Conservation (phyloP, 805 yeast species). For the Candida glaebosa region DNA sequence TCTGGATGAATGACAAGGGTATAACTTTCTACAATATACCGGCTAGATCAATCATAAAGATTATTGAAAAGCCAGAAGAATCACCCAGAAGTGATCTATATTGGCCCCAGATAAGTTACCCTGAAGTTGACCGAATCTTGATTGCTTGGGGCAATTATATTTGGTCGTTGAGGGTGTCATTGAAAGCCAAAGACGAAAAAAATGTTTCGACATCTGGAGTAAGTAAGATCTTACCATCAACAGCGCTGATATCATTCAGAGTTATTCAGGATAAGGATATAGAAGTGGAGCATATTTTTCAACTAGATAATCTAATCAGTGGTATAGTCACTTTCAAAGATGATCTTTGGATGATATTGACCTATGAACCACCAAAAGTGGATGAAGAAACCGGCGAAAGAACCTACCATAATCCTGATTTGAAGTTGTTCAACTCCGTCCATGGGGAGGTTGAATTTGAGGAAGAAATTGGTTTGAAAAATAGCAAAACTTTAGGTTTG, state of each 20-base stretch:
- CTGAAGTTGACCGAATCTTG: constrained; percentile 62
- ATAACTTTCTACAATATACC: constrained; percentile 62
- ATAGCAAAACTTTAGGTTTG: constrained; percentile 56
- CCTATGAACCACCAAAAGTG: constrained; percentile 43
- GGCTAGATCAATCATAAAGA: constrained; percentile 45
- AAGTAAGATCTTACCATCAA: constrained; percentile 45
- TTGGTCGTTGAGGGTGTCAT: constrained; percentile 60
- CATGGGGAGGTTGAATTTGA: constrained; percentile 73
- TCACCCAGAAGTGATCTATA: constrained; percentile 70
- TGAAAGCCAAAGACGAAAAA: constrained; percentile 14
- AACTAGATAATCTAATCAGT: constrained; percentile 53
- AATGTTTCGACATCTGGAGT: constrained; percentile 20
- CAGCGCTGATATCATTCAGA: constrained; percentile 53
- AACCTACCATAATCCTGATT: constrained; percentile 59
- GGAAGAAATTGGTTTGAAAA: constrained; percentile 70
- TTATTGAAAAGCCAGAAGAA: constrained; percentile 54
- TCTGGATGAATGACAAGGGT: constrained; percentile 87
- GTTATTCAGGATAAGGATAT: constrained; percentile 41
- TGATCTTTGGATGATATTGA: constrained; percentile 60
- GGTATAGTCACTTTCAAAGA: constrained; percentile 78
- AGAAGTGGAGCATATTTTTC: constrained; percentile 47
- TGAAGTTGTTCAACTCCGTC: constrained; percentile 60
- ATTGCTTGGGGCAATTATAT: constrained; percentile 82
- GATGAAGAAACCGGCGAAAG: constrained; percentile 15
- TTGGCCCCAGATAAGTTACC: constrained; percentile 72